phyloP scores from a whole-genome alignment of 2,329 filamentous ascomycete species.

The Cryphonectria japonica region DNA sequence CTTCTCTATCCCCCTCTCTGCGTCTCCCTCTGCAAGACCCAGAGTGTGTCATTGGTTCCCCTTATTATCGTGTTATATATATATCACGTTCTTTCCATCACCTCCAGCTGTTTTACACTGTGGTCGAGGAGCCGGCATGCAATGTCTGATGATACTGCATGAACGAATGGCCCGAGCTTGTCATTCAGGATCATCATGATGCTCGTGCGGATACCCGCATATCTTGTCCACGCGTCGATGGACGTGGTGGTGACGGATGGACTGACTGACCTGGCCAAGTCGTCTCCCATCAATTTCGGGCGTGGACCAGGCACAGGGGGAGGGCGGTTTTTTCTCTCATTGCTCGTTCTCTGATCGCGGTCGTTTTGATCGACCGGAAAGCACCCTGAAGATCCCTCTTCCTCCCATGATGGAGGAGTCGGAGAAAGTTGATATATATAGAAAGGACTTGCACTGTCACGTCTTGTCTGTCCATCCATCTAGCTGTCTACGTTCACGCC shows the following conservation, averaged over 20 bases:
- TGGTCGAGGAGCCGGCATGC: no score
- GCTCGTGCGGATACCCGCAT: neutral
- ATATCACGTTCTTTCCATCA: neutral
- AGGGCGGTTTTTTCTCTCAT: neutral
- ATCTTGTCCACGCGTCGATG: neutral
- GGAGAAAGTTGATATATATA: neutral
- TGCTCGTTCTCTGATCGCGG: neutral
- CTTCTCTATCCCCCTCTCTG: neutral
- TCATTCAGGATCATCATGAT: neutral
- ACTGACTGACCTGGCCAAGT: neutral
- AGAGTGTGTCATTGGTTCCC: neutral
- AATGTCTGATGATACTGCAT: neutral
- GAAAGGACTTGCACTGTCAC: neutral
- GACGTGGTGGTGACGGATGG: neutral
- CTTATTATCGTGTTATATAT: neutral
- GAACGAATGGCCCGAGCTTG: neutral
- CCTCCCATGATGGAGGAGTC: neutral
- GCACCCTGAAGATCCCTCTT: slow-evolving; percentile 1
- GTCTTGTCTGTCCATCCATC: neutral
- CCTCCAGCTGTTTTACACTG: no score
- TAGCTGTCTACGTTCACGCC: slow-evolving; percentile 15
- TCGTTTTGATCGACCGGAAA: neutral
- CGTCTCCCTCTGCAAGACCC: neutral
- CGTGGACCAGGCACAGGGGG: neutral
- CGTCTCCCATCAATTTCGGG: neutral